phyloP scores from a whole-genome alignment of 495 filamentous ascomycete genomes.

The Talaromyces borbonicus region DNA sequence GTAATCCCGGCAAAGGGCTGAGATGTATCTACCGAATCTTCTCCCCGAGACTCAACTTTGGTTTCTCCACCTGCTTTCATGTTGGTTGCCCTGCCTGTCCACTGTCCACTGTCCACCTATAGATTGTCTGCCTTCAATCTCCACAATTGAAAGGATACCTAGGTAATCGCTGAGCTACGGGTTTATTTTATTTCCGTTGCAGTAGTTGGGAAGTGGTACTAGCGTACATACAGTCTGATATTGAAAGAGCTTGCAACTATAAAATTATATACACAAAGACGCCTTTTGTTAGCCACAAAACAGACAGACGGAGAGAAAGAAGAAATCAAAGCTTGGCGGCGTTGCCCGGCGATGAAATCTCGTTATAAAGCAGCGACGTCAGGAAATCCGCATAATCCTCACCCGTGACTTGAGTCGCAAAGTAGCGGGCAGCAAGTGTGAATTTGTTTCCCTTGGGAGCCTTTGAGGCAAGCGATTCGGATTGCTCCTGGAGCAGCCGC shows the following conservation, averaged over 20 bases:
- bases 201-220: no score
- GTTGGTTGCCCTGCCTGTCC: no score
- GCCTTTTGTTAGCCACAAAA: neutral
- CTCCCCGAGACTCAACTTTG: no score
- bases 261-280: neutral
- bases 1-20: no score
- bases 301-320: neutral
- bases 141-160: no score
- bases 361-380: conserved; percentile 81
- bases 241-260: neutral
- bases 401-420: conserved; percentile 84
- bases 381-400: conserved; percentile 97
- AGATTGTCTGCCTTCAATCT: no score
- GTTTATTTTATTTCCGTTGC: no score
- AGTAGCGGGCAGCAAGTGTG: conserved; percentile 84
- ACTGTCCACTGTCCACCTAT: no score
- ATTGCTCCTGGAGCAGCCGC: conserved; percentile 77
- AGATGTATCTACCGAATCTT: no score
- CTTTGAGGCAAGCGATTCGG: conserved; percentile 61
- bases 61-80: no score
- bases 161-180: no score
- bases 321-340: conserved; percentile 67
- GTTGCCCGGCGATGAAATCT: conserved; percentile 79
- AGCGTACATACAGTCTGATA: no score
- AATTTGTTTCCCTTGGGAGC: conserved; percentile 88